These are phyloP conservation scores for Luffa aegyptiaca DNA, from an alignment of 306 rosid genomes.

Conservation along the genomic window DNA sequence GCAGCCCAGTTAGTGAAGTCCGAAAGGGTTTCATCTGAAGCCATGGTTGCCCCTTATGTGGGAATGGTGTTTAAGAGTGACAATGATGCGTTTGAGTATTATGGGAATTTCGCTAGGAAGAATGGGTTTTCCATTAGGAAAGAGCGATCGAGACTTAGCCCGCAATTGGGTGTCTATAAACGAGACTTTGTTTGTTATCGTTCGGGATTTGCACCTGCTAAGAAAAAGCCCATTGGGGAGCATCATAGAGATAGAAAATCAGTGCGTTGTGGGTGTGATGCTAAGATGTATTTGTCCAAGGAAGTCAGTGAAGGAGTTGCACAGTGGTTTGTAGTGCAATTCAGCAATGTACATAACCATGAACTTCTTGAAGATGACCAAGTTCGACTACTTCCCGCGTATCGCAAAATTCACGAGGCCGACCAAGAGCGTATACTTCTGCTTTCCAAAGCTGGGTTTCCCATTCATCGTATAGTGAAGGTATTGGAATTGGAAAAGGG, in stretches of 20 bases:
- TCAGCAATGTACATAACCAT: conserved; percentile 84
- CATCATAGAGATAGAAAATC: conserved; percentile 93
- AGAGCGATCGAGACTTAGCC: conserved; percentile 89
- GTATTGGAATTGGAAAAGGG: conserved; percentile 94
- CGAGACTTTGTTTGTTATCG: conserved; percentile 97
- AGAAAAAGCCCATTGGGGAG: conserved; percentile 74
- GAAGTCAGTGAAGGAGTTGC: conserved; percentile 77
- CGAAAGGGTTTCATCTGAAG: conserved; percentile 32
- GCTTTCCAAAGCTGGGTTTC: conserved; percentile 90
- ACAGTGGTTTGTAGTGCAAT: conserved; percentile 89
- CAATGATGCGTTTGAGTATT: conserved; percentile 85
- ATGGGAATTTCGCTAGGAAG: conserved; percentile 75
- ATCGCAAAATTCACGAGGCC: conserved; percentile 79
- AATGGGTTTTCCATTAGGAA: conserved; percentile 86
- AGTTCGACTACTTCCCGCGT: conserved; percentile 87
- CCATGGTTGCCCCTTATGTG: conserved; percentile 81
- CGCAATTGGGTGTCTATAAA: conserved; percentile 80
- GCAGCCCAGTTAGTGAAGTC: conserved; percentile 46
- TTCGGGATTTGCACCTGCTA: conserved; percentile 79
- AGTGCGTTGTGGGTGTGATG: conserved; percentile 91
- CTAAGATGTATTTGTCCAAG: conserved; percentile 85
- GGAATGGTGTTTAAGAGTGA: conserved; percentile 92
- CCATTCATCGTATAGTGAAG: conserved; percentile 85
- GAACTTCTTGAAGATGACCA: conserved; percentile 95
- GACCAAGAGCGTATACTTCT: conserved; percentile 88